Evolutionary conservation across 1,284 basidiomycete genomes (phyloP).

Genomic region (Caloboletus firmus): DNA sequence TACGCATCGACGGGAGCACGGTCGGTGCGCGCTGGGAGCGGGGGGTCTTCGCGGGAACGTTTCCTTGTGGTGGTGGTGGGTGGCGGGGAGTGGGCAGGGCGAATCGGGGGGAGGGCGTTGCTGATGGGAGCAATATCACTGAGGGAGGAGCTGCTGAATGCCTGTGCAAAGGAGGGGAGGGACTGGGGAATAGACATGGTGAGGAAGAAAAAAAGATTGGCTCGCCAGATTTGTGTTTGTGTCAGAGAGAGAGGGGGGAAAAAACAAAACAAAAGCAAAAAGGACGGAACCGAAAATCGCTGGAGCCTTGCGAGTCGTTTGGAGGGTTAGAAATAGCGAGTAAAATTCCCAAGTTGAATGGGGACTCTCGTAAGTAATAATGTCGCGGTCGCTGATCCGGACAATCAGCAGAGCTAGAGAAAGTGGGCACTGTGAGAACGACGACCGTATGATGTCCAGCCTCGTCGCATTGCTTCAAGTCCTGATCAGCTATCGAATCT

Average conservation of each 20-base stretch:
- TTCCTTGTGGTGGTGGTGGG: slow-evolving; percentile 34
- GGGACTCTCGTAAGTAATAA: slow-evolving; percentile 3
- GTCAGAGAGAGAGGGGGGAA: background rate
- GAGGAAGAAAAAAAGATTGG: slow-evolving; percentile 3
- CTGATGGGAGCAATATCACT: slow-evolving; percentile 44
- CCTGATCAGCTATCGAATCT: background rate
- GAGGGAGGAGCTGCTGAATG: slow-evolving; percentile 59
- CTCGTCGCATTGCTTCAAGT: background rate
- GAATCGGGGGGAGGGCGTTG: slow-evolving; percentile 64
- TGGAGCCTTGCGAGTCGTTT: background rate
- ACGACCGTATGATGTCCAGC: too few species aligned
- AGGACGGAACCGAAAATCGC: slow-evolving; percentile 21
- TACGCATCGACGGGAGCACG: slow-evolving; percentile 38
- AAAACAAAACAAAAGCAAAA: background rate
- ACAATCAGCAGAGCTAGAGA: background rate
- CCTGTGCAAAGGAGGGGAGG: slow-evolving; percentile 74
- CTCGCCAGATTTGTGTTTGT: background rate
- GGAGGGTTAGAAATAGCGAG: background rate
- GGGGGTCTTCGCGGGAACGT: slow-evolving; percentile 44
- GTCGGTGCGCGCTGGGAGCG: slow-evolving; percentile 38
- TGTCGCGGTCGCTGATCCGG: slow-evolving; percentile 1
- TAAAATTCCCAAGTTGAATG: background rate
- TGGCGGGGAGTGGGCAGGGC: slow-evolving; percentile 37
- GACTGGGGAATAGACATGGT: slow-evolving; percentile 53
- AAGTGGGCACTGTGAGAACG: background rate